Conservation (phyloP, 352 stramenopile species). For the Phytophthora kernoviae region DNA sequence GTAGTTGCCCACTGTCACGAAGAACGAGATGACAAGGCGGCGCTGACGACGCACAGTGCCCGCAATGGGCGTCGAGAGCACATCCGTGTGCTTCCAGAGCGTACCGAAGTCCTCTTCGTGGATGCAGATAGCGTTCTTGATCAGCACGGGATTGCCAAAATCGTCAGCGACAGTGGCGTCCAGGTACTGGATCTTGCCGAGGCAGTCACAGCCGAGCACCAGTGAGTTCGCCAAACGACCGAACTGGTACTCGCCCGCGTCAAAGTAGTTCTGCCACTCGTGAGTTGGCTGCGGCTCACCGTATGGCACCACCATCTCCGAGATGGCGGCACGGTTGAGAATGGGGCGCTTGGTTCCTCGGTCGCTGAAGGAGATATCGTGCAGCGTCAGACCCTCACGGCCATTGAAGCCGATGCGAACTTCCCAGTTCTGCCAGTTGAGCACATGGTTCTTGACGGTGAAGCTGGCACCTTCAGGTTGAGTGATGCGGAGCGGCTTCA, state of each 20-base stretch:
- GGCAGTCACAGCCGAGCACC: constrained; percentile 79
- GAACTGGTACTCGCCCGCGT: constrained; percentile 67
- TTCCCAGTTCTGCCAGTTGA: constrained; percentile 80
- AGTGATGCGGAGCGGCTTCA: constrained; percentile 63
- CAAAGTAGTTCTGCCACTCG: constrained; percentile 77
- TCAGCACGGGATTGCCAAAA: constrained; percentile 43
- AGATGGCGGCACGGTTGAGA: constrained; percentile 59
- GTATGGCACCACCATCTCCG: constrained; percentile 85
- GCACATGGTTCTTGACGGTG: constrained; percentile 53
- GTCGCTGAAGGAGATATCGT: constrained; percentile 58
- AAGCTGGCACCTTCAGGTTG: constrained; percentile 76
- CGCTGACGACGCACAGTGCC: constrained; percentile 52
- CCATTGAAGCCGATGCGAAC: constrained; percentile 83
- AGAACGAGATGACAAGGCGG: constrained; percentile 77
- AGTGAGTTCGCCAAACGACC: constrained; percentile 73
- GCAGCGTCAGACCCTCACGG: constrained; percentile 72
- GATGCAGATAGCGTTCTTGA: constrained; percentile 82
- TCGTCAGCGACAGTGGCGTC: constrained; percentile 70
- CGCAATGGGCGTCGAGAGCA: constrained; percentile 13
- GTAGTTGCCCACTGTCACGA: constrained; percentile 83
- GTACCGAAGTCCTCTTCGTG: constrained; percentile 83
- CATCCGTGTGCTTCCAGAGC: constrained; percentile 74
- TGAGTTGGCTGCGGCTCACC: constrained; percentile 60
- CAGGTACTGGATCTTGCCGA: constrained; percentile 85
- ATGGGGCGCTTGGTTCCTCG: constrained; percentile 38